A percentile compares a stretch with the other conserved stretches of the same genome.
Conservation (phyloP, 2,329 filamentous ascomycete genomes). For the Phyllosticta paracitricarpa region DNA sequence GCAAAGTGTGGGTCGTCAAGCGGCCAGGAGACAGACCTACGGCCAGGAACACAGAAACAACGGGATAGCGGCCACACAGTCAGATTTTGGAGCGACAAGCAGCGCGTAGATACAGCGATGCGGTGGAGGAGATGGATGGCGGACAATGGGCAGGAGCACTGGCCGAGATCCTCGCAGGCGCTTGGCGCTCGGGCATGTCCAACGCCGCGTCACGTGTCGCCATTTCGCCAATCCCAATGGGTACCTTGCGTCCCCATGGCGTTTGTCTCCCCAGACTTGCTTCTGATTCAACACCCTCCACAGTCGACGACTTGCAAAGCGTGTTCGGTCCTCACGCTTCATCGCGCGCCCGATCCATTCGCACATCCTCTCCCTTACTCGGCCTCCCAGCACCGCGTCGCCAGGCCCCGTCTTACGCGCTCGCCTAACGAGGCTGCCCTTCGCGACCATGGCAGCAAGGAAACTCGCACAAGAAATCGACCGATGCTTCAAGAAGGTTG, state of each 20-base stretch:
- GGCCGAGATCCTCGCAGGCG: neutral
- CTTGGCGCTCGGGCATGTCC: neutral
- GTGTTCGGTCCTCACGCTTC: neutral
- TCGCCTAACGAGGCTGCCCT: slow-evolving; percentile 24
- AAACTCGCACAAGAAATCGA: slow-evolving; percentile 98
- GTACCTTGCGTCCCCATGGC: neutral
- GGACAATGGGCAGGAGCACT: neutral
- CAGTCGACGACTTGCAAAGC: neutral
- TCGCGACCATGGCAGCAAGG: slow-evolving; percentile 70
- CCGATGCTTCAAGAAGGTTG: slow-evolving; percentile 98
- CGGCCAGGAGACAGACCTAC: neutral
- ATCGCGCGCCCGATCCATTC: neutral
- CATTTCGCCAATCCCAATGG: neutral
- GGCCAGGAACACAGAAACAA: neutral
- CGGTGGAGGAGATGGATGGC: neutral
- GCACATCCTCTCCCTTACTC: neutral
- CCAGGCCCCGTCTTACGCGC: slow-evolving; percentile 5
- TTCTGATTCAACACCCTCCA: neutral
- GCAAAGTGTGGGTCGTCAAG: neutral
- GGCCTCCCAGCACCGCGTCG: neutral
- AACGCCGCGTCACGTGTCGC: neutral
- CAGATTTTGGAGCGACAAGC: neutral
- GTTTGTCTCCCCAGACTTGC: neutral
- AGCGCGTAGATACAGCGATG: neutral
- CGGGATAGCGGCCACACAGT: neutral